Conservation (phyloP, 805 yeast species). For the Zygotorulaspora sp. region DNA sequence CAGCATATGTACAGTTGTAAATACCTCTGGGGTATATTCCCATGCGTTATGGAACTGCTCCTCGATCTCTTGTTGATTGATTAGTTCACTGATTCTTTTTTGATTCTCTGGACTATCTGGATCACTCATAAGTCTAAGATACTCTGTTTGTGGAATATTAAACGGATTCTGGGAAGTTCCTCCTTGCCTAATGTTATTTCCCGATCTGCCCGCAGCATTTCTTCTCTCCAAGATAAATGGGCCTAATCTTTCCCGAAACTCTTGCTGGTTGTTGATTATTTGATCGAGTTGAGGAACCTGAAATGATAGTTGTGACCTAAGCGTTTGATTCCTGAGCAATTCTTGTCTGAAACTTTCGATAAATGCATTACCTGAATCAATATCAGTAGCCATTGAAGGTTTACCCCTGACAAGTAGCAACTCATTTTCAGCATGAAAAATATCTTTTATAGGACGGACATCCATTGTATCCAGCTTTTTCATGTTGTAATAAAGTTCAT, state of each 20-base stretch:
- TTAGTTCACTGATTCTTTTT: conserved; percentile 58
- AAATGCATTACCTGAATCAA: conserved; percentile 22
- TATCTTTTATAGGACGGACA: conserved; percentile 40
- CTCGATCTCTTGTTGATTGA: conserved; percentile 67
- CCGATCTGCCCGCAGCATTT: conserved; percentile 11
- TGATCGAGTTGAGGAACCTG: conserved; percentile 47
- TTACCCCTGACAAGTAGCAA: conserved; percentile 43
- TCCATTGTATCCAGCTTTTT: conserved; percentile 35
- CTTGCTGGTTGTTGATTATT: conserved; percentile 44
- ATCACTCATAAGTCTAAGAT: conserved; percentile 50
- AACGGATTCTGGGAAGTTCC: conserved; percentile 21
- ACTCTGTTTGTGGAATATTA: conserved; percentile 44
- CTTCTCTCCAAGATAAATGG: conserved; percentile 36
- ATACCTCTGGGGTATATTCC: conserved; percentile 87
- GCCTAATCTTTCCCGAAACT: conserved; percentile 43
- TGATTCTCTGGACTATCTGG: conserved; percentile 72
- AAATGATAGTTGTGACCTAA: conserved; percentile 36
- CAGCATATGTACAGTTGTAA: conserved; percentile 77
- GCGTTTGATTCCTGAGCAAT: conserved; percentile 40
- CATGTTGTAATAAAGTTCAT: conserved; percentile 48
- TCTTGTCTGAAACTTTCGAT: conserved; percentile 50
- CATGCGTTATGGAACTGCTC: conserved; percentile 75
- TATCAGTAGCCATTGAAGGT: conserved; percentile 3
- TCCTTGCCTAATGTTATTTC: background rate
- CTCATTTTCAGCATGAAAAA: conserved; percentile 55